Conservation (phyloP, 2,329 filamentous ascomycete species). For the Periconia sp. region DNA sequence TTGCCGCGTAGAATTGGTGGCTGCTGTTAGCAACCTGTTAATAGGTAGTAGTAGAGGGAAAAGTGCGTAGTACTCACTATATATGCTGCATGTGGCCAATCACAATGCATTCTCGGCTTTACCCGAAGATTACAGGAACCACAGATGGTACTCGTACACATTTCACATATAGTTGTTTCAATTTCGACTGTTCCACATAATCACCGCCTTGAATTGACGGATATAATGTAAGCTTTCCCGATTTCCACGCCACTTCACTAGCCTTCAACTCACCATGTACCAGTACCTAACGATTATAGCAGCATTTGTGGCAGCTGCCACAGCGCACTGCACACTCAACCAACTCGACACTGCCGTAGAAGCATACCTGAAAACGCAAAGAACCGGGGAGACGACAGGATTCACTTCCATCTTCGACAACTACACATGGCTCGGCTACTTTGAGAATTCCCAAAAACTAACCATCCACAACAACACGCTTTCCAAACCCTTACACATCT, state of each 20-base stretch:
- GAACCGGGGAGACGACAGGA: constrained; percentile 9
- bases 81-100: no score
- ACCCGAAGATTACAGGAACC: background rate
- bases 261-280: background rate
- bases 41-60: no score
- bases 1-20: no score
- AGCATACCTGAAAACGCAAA: constrained; percentile 21
- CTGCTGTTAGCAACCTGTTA: no score
- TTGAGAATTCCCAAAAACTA: constrained; percentile 24
- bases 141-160: background rate
- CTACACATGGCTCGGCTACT: constrained; percentile 29
- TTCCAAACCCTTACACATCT: constrained; percentile 18
- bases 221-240: background rate
- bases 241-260: no score
- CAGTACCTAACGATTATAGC: background rate
- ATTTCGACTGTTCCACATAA: background rate
- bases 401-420: constrained; percentile 25
- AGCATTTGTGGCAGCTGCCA: constrained; percentile 7
- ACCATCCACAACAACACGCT: constrained; percentile 18
- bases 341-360: constrained; percentile 17
- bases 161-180: background rate
- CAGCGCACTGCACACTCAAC: constrained; percentile 20
- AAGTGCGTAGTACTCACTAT: no score
- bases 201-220: background rate
- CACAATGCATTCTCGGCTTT: background rate